A percentile compares a stretch with the other conserved stretches of the same genome.
Conservation (phyloP, 225 moss, liverwort and hornwort species). For the Straminergon stramineum region DNA sequence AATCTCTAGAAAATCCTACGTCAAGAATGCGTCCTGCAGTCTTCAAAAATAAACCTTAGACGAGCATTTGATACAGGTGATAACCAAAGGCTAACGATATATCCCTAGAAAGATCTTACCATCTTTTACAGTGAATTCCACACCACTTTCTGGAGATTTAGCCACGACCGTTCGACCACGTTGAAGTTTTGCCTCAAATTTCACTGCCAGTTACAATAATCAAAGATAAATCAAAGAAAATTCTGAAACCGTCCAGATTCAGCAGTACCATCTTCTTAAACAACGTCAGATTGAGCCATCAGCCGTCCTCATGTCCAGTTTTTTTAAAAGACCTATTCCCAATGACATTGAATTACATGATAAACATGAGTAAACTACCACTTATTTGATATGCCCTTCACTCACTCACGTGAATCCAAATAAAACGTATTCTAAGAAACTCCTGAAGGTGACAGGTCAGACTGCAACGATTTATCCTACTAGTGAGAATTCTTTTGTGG, state of each 20-base stretch:
- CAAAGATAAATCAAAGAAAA: neutral
- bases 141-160: constrained; percentile 59
- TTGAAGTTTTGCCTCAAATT: constrained; percentile 51
- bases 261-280: neutral
- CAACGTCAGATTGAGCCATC: neutral
- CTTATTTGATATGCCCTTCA: neutral
- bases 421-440: neutral
- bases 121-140: constrained; percentile 63
- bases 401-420: neutral
- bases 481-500: too few species aligned
- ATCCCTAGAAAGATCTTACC: constrained; percentile 23
- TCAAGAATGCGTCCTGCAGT: neutral
- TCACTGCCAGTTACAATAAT: constrained; percentile 41
- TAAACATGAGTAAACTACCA: neutral
- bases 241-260: neutral
- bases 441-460: neutral
- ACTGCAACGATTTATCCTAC: neutral
- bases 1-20: neutral
- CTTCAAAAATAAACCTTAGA: neutral
- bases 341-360: neutral
- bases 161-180: constrained; percentile 39
- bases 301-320: neutral
- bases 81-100: neutral
- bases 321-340: neutral
- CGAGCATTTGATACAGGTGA: neutral